Conservation (phyloP, 768 basidiomycete species). For the Kwoniella newhampshirensis region DNA sequence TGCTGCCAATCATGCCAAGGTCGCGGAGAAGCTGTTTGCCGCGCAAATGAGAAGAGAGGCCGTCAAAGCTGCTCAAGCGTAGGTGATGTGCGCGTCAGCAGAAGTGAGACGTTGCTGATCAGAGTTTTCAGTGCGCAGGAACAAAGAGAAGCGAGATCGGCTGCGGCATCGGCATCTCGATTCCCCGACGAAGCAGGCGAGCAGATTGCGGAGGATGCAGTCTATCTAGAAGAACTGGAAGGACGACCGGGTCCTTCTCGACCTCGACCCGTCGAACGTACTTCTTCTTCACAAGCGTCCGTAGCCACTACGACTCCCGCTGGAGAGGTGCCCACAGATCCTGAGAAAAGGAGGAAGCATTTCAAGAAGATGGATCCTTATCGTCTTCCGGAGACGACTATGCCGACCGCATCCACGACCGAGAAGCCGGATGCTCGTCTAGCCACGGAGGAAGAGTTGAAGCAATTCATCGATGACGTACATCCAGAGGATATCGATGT, state of each 20-base stretch:
- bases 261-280: constrained; percentile 17
- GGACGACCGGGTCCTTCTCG: constrained; percentile 49
- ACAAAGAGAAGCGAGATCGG: constrained; percentile 31
- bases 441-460: constrained; percentile 93
- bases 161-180: constrained; percentile 14
- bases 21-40: constrained; percentile 88
- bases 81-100: constrained; percentile 23
- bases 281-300: constrained; percentile 13
- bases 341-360: constrained; percentile 52
- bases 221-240: constrained; percentile 84
- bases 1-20: constrained; percentile 74
- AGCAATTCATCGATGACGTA: constrained; percentile 92
- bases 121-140: constrained; percentile 13
- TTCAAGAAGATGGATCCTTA: constrained; percentile 71
- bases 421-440: constrained; percentile 77
- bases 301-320: constrained; percentile 4
- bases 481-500: constrained; percentile 93
- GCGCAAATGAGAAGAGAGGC: constrained; percentile 91
- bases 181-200: constrained; percentile 53
- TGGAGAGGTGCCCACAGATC: constrained; percentile 54
- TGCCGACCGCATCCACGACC: constrained; percentile 45
- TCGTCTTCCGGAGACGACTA: constrained; percentile 71
- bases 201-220: constrained; percentile 67
- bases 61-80: constrained; percentile 61
- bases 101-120: neutral